Conservation (phyloP, 73 alveolate species). For the Urostyla sp. region DNA sequence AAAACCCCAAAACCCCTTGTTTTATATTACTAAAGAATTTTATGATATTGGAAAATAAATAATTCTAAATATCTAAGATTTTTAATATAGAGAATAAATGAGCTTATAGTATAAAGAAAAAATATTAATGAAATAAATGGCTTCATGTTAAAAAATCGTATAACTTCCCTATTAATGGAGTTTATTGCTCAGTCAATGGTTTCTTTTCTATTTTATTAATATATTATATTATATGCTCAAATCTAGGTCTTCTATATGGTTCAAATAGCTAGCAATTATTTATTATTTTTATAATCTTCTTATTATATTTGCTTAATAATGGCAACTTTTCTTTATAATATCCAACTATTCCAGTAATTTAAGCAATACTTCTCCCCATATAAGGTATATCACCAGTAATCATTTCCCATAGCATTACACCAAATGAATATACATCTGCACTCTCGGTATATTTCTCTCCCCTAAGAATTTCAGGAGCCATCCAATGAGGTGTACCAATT, state of each 20-base stretch:
- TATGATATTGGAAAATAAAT: too few species aligned
- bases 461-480: slow-evolving; percentile 82
- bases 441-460: slow-evolving; percentile 68
- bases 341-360: slow-evolving; percentile 60
- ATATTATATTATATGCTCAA: slow-evolving; percentile 53
- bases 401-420: slow-evolving; percentile 77
- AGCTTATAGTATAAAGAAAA: too few species aligned
- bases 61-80: too few species aligned
- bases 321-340: slow-evolving; percentile 25
- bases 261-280: slow-evolving; percentile 54
- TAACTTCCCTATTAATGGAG: not conserved
- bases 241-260: slow-evolving; percentile 59
- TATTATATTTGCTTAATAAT: slow-evolving; percentile 28
- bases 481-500: slow-evolving; percentile 81
- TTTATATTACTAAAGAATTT: too few species aligned
- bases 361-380: slow-evolving; percentile 56
- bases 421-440: slow-evolving; percentile 74
- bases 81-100: too few species aligned
- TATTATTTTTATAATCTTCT: slow-evolving; percentile 41
- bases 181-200: slow-evolving; percentile 1
- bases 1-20: too few species aligned
- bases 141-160: not conserved
- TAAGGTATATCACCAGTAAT: slow-evolving; percentile 74
- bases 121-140: too few species aligned
- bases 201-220: slow-evolving; percentile 42